Base-by-base conservation (phyloP, 345 rosid species). In the Isatis tinctoria region DNA sequence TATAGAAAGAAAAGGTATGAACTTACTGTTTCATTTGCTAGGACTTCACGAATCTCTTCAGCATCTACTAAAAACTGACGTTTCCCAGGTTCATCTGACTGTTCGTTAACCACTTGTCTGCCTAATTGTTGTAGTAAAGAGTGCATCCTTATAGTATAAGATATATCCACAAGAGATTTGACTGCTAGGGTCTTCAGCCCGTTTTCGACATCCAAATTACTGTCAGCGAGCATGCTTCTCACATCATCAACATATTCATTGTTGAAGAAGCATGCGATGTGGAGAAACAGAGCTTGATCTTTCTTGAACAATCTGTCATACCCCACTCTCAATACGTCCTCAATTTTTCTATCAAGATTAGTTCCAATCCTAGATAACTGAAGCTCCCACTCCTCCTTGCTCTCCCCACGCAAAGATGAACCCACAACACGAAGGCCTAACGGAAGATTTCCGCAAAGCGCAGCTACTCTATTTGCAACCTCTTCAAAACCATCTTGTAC, bases 201-300 rank as follows among this genome's bases (percentile, higher is more conserved):
- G 8, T 36, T 10, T 24, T 5, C 5, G 2, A 71, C 40, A 60
- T 63, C 20, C 33, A 30, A 8, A 2, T 69, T 32, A 28, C 35
- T 59, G 12, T 37, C 41, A 2, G 60, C 75, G 0, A 74, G 59
- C 10, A 77, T 37, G 48, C 26, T 30, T 9, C 0, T 28, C 30
- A 76, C 40, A 6, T 2, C 0, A 3, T 62, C 44, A 26, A 22
- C 5, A 0, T 6, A n/a, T 2, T 1, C n/a, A 3, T 70, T 27
- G 8, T 44, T 72, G 6, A 79, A 77, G 58, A 81, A 57, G 32
- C 69, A 74, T 12, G 83, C 83, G n/a, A 84, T 74, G 39, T 79
- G 83, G 0, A 79, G 61, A 65, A 84, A 84, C 0, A 82, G 5
- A 3, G 11, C 1, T 60, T 79, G 16, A 11, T 68, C 7, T 17